A percentile compares a stretch with the other conserved stretches of the same genome.
Conservation (phyloP, 2,329 filamentous ascomycete genomes). For the Hymenoscyphus scutula region DNA sequence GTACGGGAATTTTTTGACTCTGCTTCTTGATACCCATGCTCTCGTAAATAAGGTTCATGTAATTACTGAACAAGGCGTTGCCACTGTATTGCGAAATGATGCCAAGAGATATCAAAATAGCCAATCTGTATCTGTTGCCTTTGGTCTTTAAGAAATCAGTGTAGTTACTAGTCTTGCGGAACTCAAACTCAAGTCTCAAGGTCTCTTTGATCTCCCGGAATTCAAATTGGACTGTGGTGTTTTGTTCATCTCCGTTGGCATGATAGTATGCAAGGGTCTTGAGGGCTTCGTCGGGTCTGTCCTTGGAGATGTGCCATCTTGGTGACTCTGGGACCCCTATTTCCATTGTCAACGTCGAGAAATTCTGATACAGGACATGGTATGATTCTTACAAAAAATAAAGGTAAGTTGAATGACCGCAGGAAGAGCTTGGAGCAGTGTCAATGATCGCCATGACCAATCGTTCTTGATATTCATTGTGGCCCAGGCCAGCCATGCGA, state of each 20-base stretch:
- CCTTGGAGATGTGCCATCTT: slow-evolving; percentile 57
- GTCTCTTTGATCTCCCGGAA: slow-evolving; percentile 34
- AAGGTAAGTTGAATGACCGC: slow-evolving; percentile 61
- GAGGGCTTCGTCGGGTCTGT: slow-evolving; percentile 52
- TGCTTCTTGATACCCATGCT: slow-evolving; percentile 55
- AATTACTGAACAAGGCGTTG: slow-evolving; percentile 66
- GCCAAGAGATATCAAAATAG: slow-evolving; percentile 60
- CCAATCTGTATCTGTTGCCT: slow-evolving; percentile 63
- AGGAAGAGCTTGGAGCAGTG: slow-evolving; percentile 61
- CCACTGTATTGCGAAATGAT: slow-evolving; percentile 68
- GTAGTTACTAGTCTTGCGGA: slow-evolving; percentile 52
- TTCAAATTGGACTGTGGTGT: slow-evolving; percentile 50
- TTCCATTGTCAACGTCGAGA: neutral
- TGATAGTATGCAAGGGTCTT: slow-evolving; percentile 55
- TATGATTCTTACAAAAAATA: slow-evolving; percentile 49
- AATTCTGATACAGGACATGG: neutral
- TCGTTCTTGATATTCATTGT: slow-evolving; percentile 55
- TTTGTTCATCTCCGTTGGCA: slow-evolving; percentile 51
- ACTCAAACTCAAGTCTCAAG: slow-evolving; percentile 34
- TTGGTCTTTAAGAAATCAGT: slow-evolving; percentile 50
- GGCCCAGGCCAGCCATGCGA: slow-evolving; percentile 62
- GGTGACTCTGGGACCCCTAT: slow-evolving; percentile 55
- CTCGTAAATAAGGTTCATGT: slow-evolving; percentile 61
- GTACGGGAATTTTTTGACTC: slow-evolving; percentile 44
- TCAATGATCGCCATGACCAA: slow-evolving; percentile 68